Evolutionary conservation across 352 stramenopile genomes (phyloP).

Genomic region (Pythium rishiriense): DNA sequence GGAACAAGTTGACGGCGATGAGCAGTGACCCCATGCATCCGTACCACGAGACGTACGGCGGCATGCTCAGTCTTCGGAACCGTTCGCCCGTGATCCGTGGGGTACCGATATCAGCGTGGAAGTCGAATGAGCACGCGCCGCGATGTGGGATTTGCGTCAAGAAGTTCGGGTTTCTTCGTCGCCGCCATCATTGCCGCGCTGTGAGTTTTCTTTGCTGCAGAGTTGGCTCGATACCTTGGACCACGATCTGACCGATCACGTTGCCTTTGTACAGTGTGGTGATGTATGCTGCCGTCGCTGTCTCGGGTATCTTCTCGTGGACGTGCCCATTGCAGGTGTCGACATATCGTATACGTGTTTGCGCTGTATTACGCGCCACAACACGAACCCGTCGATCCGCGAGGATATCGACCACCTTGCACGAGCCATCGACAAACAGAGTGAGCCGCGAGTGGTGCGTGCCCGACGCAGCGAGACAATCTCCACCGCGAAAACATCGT

Average conservation of each 20-base stretch:
- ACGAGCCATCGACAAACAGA: constrained; percentile 36
- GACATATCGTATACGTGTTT: constrained; percentile 70
- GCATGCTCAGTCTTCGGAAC: constrained; percentile 6
- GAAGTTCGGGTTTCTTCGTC: constrained; percentile 62
- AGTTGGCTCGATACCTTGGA: background rate
- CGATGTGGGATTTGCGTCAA: constrained; percentile 68
- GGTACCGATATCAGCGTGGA: constrained; percentile 54
- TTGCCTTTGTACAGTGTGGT: constrained; percentile 43
- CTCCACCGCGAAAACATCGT: background rate
- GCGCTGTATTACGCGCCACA: constrained; percentile 59
- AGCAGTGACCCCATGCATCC: constrained; percentile 48
- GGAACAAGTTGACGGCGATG: constrained; percentile 2
- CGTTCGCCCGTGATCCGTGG: constrained; percentile 40
- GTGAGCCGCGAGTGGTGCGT: constrained; percentile 19
- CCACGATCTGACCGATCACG: background rate
- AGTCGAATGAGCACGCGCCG: constrained; percentile 40
- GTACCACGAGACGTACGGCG: constrained; percentile 45
- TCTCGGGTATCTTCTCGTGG: constrained; percentile 67
- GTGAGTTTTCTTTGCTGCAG: constrained; percentile 29
- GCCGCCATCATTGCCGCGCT: constrained; percentile 69
- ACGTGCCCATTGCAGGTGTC: constrained; percentile 59
- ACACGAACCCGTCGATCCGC: constrained; percentile 41
- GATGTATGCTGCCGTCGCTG: constrained; percentile 72
- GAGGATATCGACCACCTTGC: constrained; percentile 48
- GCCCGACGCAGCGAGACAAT: constrained; percentile 4